Conservation (phyloP, 2,329 filamentous ascomycete species). For the Cadophora sp. region DNA sequence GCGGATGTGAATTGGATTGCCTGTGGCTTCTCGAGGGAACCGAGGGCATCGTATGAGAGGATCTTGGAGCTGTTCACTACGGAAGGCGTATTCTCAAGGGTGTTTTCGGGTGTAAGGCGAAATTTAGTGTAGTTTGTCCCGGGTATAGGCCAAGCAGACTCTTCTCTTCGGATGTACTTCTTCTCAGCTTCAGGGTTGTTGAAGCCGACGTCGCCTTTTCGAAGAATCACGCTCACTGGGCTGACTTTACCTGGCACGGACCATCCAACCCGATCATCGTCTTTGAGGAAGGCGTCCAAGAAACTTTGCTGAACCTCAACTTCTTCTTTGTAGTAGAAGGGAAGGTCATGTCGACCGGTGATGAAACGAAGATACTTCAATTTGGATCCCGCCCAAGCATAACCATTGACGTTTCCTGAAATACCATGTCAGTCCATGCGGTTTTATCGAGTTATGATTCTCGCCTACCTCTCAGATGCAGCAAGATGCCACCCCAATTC, state of each 20-base stretch:
- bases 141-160: conserved; percentile 71
- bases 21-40: conserved; percentile 60
- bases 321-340: conserved; percentile 74
- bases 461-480: conserved; percentile 66
- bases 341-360: conserved; percentile 73
- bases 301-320: conserved; percentile 72
- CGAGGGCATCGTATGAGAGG: conserved; percentile 51
- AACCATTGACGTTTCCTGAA: conserved; percentile 66
- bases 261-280: conserved; percentile 68
- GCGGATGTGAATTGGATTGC: conserved; percentile 63
- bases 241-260: conserved; percentile 62
- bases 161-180: conserved; percentile 59
- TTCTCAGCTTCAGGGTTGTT: conserved; percentile 68
- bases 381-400: conserved; percentile 65
- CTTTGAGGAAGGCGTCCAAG: conserved; percentile 74
- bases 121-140: conserved; percentile 68
- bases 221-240: conserved; percentile 59
- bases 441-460: background rate
- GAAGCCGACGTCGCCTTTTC: conserved; percentile 71
- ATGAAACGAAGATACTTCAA: conserved; percentile 75
- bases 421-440: background rate
- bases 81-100: conserved; percentile 22
- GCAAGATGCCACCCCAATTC: conserved; percentile 74
- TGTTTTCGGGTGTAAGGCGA: conserved; percentile 51
- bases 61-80: background rate